Conservation (phyloP, 768 basidiomycete species). For the Asterophora parasitica region DNA sequence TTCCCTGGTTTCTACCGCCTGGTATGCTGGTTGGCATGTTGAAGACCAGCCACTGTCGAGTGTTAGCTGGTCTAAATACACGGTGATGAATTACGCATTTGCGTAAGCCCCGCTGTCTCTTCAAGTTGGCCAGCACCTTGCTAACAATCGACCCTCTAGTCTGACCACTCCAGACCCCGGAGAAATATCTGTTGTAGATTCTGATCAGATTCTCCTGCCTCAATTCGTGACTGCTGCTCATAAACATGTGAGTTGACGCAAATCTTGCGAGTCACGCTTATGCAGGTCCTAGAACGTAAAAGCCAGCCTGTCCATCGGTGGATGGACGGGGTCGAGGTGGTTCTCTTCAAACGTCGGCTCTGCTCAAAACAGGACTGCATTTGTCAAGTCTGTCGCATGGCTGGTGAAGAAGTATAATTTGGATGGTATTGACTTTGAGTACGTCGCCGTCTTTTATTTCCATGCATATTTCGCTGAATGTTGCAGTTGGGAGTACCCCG, state of each 20-base stretch:
- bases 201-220: conserved; percentile 45
- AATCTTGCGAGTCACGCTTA: conserved; percentile 20
- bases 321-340: conserved; percentile 61
- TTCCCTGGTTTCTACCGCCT: conserved; percentile 29
- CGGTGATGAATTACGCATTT: conserved; percentile 54
- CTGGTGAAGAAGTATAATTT: conserved; percentile 47
- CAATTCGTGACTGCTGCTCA: conserved; percentile 49
- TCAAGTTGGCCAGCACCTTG: neutral
- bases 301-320: conserved; percentile 58
- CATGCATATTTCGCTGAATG: conserved; percentile 1
- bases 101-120: conserved; percentile 38
- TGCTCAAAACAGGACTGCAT: conserved; percentile 48
- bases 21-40: conserved; percentile 47
- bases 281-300: conserved; percentile 40
- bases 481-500: conserved; percentile 84
- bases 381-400: conserved; percentile 48
- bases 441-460: conserved; percentile 21
- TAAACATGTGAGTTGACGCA: conserved; percentile 31
- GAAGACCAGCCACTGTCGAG: conserved; percentile 36
- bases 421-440: conserved; percentile 70
- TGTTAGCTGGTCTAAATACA: conserved; percentile 50
- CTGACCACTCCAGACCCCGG: conserved; percentile 35
- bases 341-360: conserved; percentile 59
- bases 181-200: conserved; percentile 29
- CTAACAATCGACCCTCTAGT: conserved; percentile 17